These are phyloP conservation scores for Penicillium sp. DNA, from an alignment of 2,329 filamentous ascomycete genomes.

Conservation along the genomic window DNA sequence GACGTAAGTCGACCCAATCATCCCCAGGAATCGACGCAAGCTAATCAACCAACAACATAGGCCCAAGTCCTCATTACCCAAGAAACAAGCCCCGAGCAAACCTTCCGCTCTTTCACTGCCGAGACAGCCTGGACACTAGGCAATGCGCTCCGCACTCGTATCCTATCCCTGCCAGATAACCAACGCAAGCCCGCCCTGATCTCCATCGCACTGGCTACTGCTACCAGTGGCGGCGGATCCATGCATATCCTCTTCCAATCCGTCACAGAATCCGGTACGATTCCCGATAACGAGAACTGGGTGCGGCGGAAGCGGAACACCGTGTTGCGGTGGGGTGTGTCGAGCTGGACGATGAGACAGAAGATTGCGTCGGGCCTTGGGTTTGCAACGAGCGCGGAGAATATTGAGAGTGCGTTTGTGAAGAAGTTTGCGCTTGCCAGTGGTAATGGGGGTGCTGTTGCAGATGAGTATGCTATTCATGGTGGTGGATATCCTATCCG, in stretches of 20 bases:
- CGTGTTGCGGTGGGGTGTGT: constrained; percentile 69
- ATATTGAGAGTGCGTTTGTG: constrained; percentile 65
- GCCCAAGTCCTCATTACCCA: constrained; percentile 27
- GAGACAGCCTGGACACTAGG: constrained; percentile 42
- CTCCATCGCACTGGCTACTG: constrained; percentile 36
- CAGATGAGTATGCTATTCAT: constrained; percentile 71
- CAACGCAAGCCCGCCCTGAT: constrained; percentile 43
- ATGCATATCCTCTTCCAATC: constrained; percentile 69
- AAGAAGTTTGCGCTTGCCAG: constrained; percentile 64
- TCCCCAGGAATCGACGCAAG: neutral
- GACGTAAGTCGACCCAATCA: constrained; percentile 22
- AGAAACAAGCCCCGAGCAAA: constrained; percentile 30
- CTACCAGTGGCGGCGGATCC: constrained; percentile 23
- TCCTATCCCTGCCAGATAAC: constrained; percentile 33
- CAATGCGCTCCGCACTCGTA: constrained; percentile 37
- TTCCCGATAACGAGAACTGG: constrained; percentile 72
- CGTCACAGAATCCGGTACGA: constrained; percentile 65
- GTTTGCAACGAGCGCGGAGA: constrained; percentile 29
- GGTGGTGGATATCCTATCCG: constrained; percentile 74
- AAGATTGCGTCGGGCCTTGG: constrained; percentile 51
- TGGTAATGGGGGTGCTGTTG: constrained; percentile 46
- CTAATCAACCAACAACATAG: constrained; percentile 17
- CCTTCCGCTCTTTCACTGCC: constrained; percentile 41
- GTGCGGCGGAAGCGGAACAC: constrained; percentile 70
- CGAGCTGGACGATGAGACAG: constrained; percentile 70